These are phyloP conservation scores for Sphagnum fallax DNA, from an alignment of 228 moss, liverwort and hornwort genomes.

Conservation along the genomic window DNA sequence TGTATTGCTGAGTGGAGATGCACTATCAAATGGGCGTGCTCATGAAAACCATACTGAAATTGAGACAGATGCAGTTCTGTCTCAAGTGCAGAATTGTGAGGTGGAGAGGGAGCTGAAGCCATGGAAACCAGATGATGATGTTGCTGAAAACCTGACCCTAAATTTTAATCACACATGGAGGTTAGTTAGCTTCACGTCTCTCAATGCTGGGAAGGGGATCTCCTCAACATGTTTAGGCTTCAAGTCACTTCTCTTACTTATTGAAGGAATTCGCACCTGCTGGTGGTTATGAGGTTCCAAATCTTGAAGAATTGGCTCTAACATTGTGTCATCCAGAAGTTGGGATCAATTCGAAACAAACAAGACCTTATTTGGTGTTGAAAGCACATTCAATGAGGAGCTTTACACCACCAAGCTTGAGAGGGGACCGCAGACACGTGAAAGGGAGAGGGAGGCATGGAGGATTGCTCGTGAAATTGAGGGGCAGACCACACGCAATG, in stretches of 20 bases:
- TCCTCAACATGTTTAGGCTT: too few relatives aligned
- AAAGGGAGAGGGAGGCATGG: slow-evolving; percentile 76
- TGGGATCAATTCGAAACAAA: slow-evolving; percentile 98
- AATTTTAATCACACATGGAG: slow-evolving; percentile 28
- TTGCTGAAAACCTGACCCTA: slow-evolving; percentile 11
- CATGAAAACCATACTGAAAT: slow-evolving; percentile 65
- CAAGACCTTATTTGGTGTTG: slow-evolving; percentile 85
- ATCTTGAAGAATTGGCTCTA: too few relatives aligned
- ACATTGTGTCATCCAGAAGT: slow-evolving; percentile 19
- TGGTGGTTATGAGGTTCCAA: too few relatives aligned
- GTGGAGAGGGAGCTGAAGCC: slow-evolving; percentile 79
- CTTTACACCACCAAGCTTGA: slow-evolving; percentile 90
- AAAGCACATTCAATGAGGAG: slow-evolving; percentile 90
- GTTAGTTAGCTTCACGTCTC: slow-evolving; percentile 3
- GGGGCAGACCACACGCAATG: slow-evolving; percentile 69
- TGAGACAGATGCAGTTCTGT: slow-evolving; percentile 53
- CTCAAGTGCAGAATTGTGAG: slow-evolving; percentile 66
- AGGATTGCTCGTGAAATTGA: slow-evolving; percentile 89
- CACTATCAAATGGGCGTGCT: slow-evolving; percentile 39
- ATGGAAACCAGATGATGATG: slow-evolving; percentile 79
- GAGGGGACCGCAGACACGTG: slow-evolving; percentile 80
- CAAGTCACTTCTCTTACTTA: too few relatives aligned
- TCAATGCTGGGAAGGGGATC: too few relatives aligned
- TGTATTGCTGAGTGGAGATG: slow-evolving; percentile 55
- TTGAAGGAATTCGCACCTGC: too few relatives aligned